These are phyloP conservation scores for Ochromonas danica DNA, from an alignment of 108 stramenopile genomes.

Conservation along the genomic window DNA sequence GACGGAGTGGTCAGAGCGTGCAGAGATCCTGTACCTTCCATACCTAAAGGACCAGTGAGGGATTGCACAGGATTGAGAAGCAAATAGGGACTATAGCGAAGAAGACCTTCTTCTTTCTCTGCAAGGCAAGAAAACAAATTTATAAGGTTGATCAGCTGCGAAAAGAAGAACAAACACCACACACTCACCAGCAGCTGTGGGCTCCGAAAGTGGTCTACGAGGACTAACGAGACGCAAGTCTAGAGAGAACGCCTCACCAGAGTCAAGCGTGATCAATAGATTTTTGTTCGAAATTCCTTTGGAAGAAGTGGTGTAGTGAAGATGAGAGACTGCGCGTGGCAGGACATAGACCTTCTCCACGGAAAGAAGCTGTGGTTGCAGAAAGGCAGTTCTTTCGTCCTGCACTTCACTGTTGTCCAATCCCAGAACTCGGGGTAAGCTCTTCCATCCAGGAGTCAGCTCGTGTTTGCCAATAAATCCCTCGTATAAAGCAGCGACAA, in stretches of 20 bases:
- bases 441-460: slow-evolving; percentile 64
- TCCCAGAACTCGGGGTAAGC: too few relatives aligned
- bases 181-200: slow-evolving; percentile 19
- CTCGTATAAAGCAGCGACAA: slow-evolving; percentile 79
- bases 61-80: slow-evolving; percentile 39
- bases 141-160: neutral
- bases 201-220: slow-evolving; percentile 76
- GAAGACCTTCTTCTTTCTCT: slow-evolving; percentile 59
- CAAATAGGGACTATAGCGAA: slow-evolving; percentile 48
- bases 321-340: slow-evolving; percentile 71
- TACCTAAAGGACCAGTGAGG: neutral
- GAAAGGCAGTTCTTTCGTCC: neutral
- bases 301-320: slow-evolving; percentile 77
- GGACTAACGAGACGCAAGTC: slow-evolving; percentile 77
- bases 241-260: slow-evolving; percentile 67
- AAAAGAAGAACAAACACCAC: too few relatives aligned
- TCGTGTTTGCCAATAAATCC: slow-evolving; percentile 90
- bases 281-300: slow-evolving; percentile 83
- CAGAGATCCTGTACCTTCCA: neutral
- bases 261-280: slow-evolving; percentile 68
- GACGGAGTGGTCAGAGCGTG: neutral
- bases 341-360: slow-evolving; percentile 75
- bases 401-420: too few relatives aligned
- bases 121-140: neutral
- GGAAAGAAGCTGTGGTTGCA: slow-evolving; percentile 65